phyloP scores from a whole-genome alignment of 768 basidiomycete species.

The Boletus tomentosulus region DNA sequence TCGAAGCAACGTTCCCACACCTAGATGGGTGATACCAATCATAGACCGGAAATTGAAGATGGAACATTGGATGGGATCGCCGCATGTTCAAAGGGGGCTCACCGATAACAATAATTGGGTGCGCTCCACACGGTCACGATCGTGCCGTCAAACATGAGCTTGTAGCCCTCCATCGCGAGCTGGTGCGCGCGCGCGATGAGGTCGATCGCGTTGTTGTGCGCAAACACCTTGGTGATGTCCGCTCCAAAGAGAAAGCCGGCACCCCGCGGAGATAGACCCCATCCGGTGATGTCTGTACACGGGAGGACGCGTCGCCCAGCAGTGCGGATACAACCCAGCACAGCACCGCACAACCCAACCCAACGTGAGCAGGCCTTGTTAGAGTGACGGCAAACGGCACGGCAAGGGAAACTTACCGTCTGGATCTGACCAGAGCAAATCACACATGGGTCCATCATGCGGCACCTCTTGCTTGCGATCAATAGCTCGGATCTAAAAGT shows the following conservation, averaged over 20 bases:
- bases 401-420: constrained; percentile 56
- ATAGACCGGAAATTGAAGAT: constrained; percentile 25
- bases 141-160: constrained; percentile 92
- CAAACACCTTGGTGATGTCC: constrained; percentile 86
- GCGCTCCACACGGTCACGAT: constrained; percentile 99
- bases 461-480: constrained; percentile 97
- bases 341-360: not conserved
- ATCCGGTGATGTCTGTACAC: constrained; percentile 77
- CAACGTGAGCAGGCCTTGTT: constrained; percentile 11
- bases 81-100: constrained; percentile 20
- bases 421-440: constrained; percentile 98
- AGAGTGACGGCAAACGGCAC: constrained; percentile 3
- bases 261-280: constrained; percentile 97
- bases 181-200: constrained; percentile 97
- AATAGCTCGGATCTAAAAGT: constrained; percentile 78
- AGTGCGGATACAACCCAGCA: not conserved
- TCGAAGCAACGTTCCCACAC: constrained; percentile 94
- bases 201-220: constrained; percentile 88
- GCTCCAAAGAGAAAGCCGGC: constrained; percentile 95
- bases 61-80: constrained; percentile 3
- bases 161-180: constrained; percentile 96
- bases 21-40: constrained; percentile 34
- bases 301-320: not conserved
- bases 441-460: constrained; percentile 98
- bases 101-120: constrained; percentile 98